Conservation (phyloP, 2,329 filamentous ascomycete species). For the Cadophora malorum region DNA sequence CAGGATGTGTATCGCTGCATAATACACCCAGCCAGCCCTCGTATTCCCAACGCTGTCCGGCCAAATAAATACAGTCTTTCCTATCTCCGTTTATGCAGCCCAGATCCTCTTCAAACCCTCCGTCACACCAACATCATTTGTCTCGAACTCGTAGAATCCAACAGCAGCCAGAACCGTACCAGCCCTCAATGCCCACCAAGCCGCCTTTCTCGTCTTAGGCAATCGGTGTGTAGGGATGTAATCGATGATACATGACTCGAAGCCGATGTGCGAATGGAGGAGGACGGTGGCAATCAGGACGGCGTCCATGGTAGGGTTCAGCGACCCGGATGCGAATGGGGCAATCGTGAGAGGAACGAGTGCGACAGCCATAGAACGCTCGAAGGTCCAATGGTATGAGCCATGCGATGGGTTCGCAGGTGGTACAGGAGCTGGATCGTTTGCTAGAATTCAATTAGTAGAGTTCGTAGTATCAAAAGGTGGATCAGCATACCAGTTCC, state of each 20-base stretch:
- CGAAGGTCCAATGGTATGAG: slow-evolving; percentile 98
- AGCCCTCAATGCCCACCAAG: slow-evolving; percentile 79
- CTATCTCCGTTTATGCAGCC: slow-evolving; percentile 67
- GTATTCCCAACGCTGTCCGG: slow-evolving; percentile 5
- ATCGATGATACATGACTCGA: slow-evolving; percentile 89
- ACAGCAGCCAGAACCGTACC: slow-evolving; percentile 83
- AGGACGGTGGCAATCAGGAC: slow-evolving; percentile 82
- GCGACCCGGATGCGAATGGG: slow-evolving; percentile 88
- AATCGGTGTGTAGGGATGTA: slow-evolving; percentile 80
- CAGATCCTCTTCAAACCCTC: slow-evolving; percentile 89
- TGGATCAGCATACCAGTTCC: slow-evolving; percentile 69
- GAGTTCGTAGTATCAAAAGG: slow-evolving; percentile 24
- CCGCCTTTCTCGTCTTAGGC: slow-evolving; percentile 69
- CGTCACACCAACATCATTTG: slow-evolving; percentile 93
- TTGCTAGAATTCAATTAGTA: slow-evolving; percentile 61
- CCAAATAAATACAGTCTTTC: slow-evolving; percentile 23
- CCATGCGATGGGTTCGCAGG: slow-evolving; percentile 78
- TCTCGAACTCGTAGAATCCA: slow-evolving; percentile 98
- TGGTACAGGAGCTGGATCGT: slow-evolving; percentile 83
- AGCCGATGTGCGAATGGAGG: slow-evolving; percentile 94
- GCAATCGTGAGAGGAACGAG: slow-evolving; percentile 87
- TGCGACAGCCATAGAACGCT: slow-evolving; percentile 80
- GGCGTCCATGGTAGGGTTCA: slow-evolving; percentile 90
- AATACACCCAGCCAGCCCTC: slow-evolving; percentile 13
- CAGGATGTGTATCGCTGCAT: slow-evolving; percentile 24